Base-by-base conservation (phyloP, 1,284 basidiomycete species). In the Paramarasmius palmivorus region DNA sequence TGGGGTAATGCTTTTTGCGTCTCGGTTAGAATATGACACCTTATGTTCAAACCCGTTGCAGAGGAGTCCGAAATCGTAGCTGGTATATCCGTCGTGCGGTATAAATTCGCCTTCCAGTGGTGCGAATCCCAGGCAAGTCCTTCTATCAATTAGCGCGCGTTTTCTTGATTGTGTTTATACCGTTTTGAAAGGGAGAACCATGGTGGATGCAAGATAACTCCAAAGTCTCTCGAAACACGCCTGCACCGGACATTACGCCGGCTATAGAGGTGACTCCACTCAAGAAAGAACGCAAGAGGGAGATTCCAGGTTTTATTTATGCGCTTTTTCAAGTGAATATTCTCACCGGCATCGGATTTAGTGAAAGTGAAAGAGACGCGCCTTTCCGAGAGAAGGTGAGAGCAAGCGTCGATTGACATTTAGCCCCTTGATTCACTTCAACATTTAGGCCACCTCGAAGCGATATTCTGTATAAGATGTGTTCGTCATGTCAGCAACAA, bases 51-150 rank as follows among this genome's bases (percentile, higher is more conserved):
- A 77, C 54, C 82, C 88, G 58, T 6, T 12, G 29, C 29, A 32
- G 62, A 73, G 2, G 69, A 77, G 8, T 65, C 67, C 29, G 56
- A 49, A 14, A 81, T 78, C 53, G 68, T 70, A 17, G 64, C 62
- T 29, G 76, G 78, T 5, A 69, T 68, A 41, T 23, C 25, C 15
- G 81, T 89, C 17, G 75, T 89, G 4, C 76, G 88, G 9, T 89
- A 82, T 66, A 92, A 92, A 64, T 90, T 92, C 60, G 82, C 84
- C 5, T 92, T 92, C 60, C 84, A 86, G 57, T 92, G 88, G 87
- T 88, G 86, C 58, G 78, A 84, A 57, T 77, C 75, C 45, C 88
- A 91, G 69, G 86, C 79, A 34, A 66, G 61, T 36, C 34, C 8
- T n/a, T n/a, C n/a, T n/a, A n/a, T n/a, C 8, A 14, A 25, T 35